These are phyloP conservation scores for Pythium phragmitis DNA, from an alignment of 352 stramenopile genomes.

Conservation along the genomic window DNA sequence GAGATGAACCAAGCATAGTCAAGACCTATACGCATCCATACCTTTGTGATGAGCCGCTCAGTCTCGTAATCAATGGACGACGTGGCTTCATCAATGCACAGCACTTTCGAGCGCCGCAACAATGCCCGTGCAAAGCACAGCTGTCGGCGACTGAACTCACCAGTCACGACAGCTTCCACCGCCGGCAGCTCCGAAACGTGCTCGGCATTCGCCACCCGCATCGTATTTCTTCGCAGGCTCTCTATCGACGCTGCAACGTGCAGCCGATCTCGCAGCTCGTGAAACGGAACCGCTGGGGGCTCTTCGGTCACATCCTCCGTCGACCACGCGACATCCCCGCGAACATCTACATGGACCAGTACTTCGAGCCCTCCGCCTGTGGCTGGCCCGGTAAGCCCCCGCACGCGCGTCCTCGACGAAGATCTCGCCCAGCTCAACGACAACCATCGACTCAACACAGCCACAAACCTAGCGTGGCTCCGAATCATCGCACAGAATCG, in stretches of 20 bases:
- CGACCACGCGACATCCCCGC: slow-evolving; percentile 10
- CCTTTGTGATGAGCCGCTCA: slow-evolving; percentile 66
- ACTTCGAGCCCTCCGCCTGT: neutral
- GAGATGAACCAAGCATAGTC: neutral
- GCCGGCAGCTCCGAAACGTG: slow-evolving; percentile 12
- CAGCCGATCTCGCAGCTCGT: slow-evolving; percentile 1
- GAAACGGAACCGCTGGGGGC: slow-evolving; percentile 8
- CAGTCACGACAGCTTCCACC: slow-evolving; percentile 22
- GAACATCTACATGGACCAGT: slow-evolving; percentile 19
- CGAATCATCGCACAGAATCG: neutral
- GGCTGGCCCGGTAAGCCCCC: neutral
- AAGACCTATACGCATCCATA: slow-evolving; percentile 19
- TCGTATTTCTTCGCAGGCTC: neutral
- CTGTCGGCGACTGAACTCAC: slow-evolving; percentile 1
- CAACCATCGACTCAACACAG: neutral
- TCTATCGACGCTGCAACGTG: slow-evolving; percentile 11
- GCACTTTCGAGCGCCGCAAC: slow-evolving; percentile 89
- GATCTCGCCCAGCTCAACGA: neutral
- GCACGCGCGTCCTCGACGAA: slow-evolving; percentile 1
- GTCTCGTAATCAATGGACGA: slow-evolving; percentile 90
- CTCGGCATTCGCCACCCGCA: slow-evolving; percentile 16
- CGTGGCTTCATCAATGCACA: slow-evolving; percentile 93
- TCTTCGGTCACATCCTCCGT: slow-evolving; percentile 17
- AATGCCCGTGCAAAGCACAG: slow-evolving; percentile 76
- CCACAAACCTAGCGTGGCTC: neutral